Evolutionary conservation across 768 basidiomycete genomes (phyloP).

Genomic region (Boletus bicolor): DNA sequence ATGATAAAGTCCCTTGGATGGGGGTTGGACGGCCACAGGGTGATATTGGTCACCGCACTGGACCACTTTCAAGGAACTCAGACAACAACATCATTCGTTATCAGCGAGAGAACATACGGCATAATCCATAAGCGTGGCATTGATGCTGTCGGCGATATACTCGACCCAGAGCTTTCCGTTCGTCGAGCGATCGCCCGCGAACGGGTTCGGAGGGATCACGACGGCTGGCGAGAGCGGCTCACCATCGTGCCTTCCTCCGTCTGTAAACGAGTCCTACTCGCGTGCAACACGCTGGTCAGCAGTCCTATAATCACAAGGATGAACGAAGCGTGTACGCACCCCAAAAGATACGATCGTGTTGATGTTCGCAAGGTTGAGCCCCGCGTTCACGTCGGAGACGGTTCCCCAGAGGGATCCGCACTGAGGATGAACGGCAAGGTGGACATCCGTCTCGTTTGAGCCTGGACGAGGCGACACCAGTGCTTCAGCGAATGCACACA

Average conservation of each 20-base stretch:
- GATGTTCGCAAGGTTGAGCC: conserved; percentile 35
- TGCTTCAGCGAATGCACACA: conserved; percentile 9
- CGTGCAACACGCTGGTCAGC: background rate
- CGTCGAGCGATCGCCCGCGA: conserved; percentile 48
- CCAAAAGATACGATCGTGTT: conserved; percentile 54
- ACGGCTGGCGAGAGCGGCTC: conserved; percentile 40
- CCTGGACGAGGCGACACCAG: conserved; percentile 8
- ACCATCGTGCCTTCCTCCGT: conserved; percentile 48
- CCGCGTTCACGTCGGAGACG: conserved; percentile 48
- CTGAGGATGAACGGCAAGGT: conserved; percentile 44
- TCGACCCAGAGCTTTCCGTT: conserved; percentile 54
- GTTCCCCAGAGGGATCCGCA: conserved; percentile 42
- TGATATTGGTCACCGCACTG: conserved; percentile 45
- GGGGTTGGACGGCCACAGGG: conserved; percentile 51
- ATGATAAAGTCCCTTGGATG: conserved; percentile 46
- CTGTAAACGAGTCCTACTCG: conserved; percentile 47
- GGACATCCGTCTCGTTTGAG: conserved; percentile 23
- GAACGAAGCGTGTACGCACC: conserved; percentile 26
- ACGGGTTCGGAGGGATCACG: conserved; percentile 40
- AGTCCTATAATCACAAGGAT: background rate
- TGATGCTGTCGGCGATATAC: conserved; percentile 37
- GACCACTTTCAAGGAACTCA: conserved; percentile 24
- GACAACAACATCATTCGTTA: background rate
- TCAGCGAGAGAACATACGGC: conserved; percentile 35
- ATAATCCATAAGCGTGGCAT: conserved; percentile 47